Evolutionary conservation across 805 yeast species (phyloP).

Genomic region (Nakazawaea ernobii): DNA sequence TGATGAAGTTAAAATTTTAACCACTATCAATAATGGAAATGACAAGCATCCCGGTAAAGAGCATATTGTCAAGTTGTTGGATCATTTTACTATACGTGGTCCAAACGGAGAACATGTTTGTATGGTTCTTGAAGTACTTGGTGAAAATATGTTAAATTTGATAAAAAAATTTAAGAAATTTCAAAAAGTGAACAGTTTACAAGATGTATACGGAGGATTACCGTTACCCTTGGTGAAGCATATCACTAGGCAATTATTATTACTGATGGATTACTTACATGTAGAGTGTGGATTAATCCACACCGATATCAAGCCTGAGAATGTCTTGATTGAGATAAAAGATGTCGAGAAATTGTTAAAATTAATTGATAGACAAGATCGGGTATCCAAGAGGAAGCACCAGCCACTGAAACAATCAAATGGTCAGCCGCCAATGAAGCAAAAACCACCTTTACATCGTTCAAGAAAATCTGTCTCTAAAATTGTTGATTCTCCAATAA

Average conservation of each 20-base stretch:
- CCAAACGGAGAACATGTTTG: conserved; percentile 62
- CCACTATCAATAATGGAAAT: conserved; percentile 24
- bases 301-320: conserved; percentile 75
- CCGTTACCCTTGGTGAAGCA: conserved; percentile 50
- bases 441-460: conserved; percentile 12
- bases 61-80: conserved; percentile 47
- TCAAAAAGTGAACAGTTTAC: conserved; percentile 24
- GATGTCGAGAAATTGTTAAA: conserved; percentile 48
- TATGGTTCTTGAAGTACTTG: conserved; percentile 62
- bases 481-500: conserved; percentile 25
- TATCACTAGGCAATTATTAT: conserved; percentile 48
- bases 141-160: conserved; percentile 51
- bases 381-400: not conserved
- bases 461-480: conserved; percentile 14
- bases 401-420: not conserved
- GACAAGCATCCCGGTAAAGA: conserved; percentile 42
- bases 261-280: conserved; percentile 55
- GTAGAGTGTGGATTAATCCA: conserved; percentile 61
- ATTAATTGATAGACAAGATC: conserved; percentile 30
- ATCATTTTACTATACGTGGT: conserved; percentile 50
- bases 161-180: conserved; percentile 40
- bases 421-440: not conserved
- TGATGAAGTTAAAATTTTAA: conserved; percentile 53
- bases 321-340: conserved; percentile 49
- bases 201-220: conserved; percentile 43